Percentiles rank a stretch among this genome's conserved stretches.
Conservation (phyloP, 1,139 yeast genomes). For the Zygotorulaspora mrakii region DNA sequence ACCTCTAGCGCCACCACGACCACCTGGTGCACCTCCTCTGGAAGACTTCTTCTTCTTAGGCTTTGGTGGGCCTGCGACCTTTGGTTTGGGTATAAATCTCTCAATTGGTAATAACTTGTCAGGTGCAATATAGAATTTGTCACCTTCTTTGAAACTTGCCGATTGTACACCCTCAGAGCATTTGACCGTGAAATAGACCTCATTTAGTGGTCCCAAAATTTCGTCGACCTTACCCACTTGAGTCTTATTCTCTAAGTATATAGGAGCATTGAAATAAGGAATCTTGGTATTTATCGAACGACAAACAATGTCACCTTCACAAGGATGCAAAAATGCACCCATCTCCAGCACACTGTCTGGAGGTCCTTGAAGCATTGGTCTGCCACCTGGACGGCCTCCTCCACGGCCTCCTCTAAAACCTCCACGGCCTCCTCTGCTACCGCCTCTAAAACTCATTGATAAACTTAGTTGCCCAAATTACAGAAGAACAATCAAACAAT, state of each 20-base stretch:
- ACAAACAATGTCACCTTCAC: slow-evolving; percentile 97
- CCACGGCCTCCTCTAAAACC: slow-evolving; percentile 35
- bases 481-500: slow-evolving; percentile 2
- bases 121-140: slow-evolving; percentile 90
- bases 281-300: slow-evolving; percentile 89
- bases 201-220: slow-evolving; percentile 94
- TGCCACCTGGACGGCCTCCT: slow-evolving; percentile 23
- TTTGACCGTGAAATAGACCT: slow-evolving; percentile 93
- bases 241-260: slow-evolving; percentile 89
- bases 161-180: slow-evolving; percentile 97
- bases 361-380: slow-evolving; percentile 46
- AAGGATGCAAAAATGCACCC: slow-evolving; percentile 88
- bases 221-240: slow-evolving; percentile 98
- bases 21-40: slow-evolving; percentile 45
- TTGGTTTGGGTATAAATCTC: slow-evolving; percentile 91
- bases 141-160: slow-evolving; percentile 87
- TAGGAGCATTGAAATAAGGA: slow-evolving; percentile 99
- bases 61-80: slow-evolving; percentile 73
- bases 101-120: slow-evolving; percentile 94
- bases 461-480: background rate
- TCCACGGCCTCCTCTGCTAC: slow-evolving; percentile 36
- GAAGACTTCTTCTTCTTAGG: slow-evolving; percentile 58
- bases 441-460: slow-evolving; percentile 35
- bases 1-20: slow-evolving; percentile 40
- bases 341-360: slow-evolving; percentile 92